These are phyloP conservation scores for Garcia nutans DNA, from an alignment of 345 rosid species.

Conservation along the genomic window DNA sequence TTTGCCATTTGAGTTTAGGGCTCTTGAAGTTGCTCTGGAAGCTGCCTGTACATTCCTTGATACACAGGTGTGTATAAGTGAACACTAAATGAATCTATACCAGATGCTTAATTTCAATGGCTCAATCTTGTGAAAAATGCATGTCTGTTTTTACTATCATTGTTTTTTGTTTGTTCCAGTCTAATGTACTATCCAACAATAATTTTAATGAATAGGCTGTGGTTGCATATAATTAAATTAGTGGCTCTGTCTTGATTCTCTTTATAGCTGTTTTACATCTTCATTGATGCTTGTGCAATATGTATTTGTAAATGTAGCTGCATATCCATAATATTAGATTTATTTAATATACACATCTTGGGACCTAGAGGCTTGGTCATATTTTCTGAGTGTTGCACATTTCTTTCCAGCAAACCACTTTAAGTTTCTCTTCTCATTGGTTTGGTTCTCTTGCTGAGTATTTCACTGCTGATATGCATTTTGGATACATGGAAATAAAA, in stretches of 20 bases:
- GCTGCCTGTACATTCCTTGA: conserved; percentile 98
- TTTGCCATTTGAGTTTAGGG: conserved; percentile 96
- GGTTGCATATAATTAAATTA: not conserved
- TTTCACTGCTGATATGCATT: not conserved
- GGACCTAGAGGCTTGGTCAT: not conserved
- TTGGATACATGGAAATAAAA: not conserved
- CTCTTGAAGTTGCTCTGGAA: conserved; percentile 93
- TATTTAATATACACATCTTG: conserved; percentile 1
- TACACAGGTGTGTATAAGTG: conserved; percentile 71
- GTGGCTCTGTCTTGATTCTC: not conserved
- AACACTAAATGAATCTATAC: not conserved
- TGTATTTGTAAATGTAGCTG: not conserved
- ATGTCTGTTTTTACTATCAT: not conserved
- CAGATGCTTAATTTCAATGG: conserved; percentile 14
- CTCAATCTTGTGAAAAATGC: not conserved
- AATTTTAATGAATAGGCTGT: not conserved
- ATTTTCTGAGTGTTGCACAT: conserved; percentile 3
- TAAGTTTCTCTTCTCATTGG: not conserved
- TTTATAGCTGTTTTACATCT: not conserved
- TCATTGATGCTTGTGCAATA: not conserved
- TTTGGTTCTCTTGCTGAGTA: not conserved
- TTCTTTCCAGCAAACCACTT: not conserved
- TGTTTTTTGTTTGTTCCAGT: not conserved
- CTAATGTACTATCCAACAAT: not conserved
- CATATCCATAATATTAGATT: not conserved